Evolutionary conservation across 306 rosid species (phyloP).

Genomic region (Adenanthera pavonina): DNA sequence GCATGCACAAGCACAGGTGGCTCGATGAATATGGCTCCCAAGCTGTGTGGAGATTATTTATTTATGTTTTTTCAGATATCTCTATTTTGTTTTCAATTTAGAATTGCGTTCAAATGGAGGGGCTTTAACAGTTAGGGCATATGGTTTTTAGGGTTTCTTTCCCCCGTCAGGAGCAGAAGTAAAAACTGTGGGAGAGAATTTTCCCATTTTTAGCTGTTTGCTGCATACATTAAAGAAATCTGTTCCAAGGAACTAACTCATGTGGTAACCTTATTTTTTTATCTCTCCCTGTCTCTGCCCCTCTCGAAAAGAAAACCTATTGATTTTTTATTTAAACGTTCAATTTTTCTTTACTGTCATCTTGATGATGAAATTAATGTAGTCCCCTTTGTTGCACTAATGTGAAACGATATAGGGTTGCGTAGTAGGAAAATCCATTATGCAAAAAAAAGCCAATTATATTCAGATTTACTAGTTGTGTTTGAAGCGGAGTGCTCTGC

Average conservation of each 20-base stretch:
- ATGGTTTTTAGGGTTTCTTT: slow-evolving; percentile 18
- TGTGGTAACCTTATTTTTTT: not conserved
- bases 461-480: no score
- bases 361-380: not conserved
- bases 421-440: no score
- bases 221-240: slow-evolving; percentile 7
- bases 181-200: slow-evolving; percentile 8
- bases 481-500: no score
- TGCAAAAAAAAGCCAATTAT: no score
- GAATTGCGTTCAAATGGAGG: slow-evolving; percentile 32
- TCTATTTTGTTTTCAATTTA: slow-evolving; percentile 37
- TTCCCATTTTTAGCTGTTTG: slow-evolving; percentile 23
- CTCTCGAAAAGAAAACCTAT: not conserved
- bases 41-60: slow-evolving; percentile 26
- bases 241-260: not conserved
- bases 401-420: not conserved
- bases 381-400: no score
- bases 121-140: slow-evolving; percentile 14
- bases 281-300: no score
- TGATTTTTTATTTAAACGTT: not conserved
- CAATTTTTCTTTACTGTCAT: not conserved
- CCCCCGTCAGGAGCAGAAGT: not conserved
- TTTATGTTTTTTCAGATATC: slow-evolving; percentile 15
- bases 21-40: slow-evolving; percentile 50
- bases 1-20: slow-evolving; percentile 66